Evolutionary conservation across 2,329 filamentous ascomycete genomes (phyloP).

Genomic region (Ophiognomonia clavigignenti-juglandacearum): DNA sequence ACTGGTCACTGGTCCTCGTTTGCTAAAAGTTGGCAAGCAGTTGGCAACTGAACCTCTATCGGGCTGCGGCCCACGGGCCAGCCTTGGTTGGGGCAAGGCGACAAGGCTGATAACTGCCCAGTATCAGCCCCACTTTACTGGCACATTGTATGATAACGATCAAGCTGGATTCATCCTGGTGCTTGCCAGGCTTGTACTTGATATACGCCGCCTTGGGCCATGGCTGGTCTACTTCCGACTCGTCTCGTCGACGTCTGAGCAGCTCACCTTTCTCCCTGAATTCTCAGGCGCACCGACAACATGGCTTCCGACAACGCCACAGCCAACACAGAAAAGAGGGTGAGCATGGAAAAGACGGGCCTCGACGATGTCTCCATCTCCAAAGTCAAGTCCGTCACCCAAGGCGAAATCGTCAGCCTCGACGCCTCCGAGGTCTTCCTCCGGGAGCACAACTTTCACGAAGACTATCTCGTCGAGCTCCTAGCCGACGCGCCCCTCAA

Average conservation of each 20-base stretch:
- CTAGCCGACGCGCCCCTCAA: constrained; percentile 33
- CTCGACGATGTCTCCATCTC: constrained; percentile 15
- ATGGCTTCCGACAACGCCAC: constrained; percentile 8
- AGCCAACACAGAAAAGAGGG: constrained; percentile 5
- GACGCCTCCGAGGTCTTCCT: constrained; percentile 17
- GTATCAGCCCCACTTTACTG: constrained; percentile 2
- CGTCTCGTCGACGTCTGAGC: too few relatives aligned
- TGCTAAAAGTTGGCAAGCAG: too few relatives aligned
- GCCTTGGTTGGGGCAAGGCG: too few relatives aligned
- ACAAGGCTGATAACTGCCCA: background rate
- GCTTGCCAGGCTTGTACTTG: too few relatives aligned
- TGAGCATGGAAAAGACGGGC: background rate
- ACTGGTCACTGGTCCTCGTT: too few relatives aligned
- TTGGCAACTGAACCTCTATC: too few relatives aligned
- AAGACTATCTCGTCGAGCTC: constrained; percentile 25
- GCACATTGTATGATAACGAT: too few relatives aligned
- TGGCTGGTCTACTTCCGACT: too few relatives aligned
- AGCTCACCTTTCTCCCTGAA: background rate
- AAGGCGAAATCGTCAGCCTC: constrained; percentile 11
- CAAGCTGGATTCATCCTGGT: too few relatives aligned
- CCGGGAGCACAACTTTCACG: constrained; percentile 13
- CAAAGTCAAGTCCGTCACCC: constrained; percentile 8
- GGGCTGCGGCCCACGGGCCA: too few relatives aligned
- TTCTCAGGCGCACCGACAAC: background rate
- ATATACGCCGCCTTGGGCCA: too few relatives aligned